These are phyloP conservation scores for Sphaerosporella brunnea DNA, from an alignment of 495 filamentous ascomycete genomes.

Conservation along the genomic window DNA sequence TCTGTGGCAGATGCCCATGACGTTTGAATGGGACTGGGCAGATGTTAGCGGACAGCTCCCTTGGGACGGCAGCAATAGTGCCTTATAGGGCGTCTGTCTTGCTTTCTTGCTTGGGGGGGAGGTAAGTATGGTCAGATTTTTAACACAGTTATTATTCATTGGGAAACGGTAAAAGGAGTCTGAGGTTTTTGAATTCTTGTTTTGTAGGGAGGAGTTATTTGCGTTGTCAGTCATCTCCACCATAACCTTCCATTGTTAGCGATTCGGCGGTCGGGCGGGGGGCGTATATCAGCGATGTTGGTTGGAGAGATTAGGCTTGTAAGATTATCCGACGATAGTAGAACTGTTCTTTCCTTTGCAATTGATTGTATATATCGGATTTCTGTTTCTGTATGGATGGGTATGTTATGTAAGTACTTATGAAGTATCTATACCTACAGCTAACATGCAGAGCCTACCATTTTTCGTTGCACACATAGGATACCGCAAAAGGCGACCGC, in stretches of 20 bases:
- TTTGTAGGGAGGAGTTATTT: neutral
- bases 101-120: too few relatives aligned
- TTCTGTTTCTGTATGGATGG: too few relatives aligned
- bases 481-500: too few relatives aligned
- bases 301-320: neutral
- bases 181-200: too few relatives aligned
- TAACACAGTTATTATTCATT: too few relatives aligned
- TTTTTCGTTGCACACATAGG: too few relatives aligned
- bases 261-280: neutral
- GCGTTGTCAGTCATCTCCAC: neutral
- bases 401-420: too few relatives aligned
- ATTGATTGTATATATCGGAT: too few relatives aligned
- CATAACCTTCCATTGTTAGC: neutral
- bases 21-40: constrained; percentile 96
- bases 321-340: neutral
- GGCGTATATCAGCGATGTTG: neutral
- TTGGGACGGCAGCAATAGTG: constrained; percentile 37
- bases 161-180: constrained; percentile 7
- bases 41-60: constrained; percentile 31
- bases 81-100: too few relatives aligned
- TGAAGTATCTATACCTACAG: too few relatives aligned
- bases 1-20: constrained; percentile 91
- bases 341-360: neutral
- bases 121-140: too few relatives aligned
- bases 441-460: too few relatives aligned